phyloP scores from a whole-genome alignment of 2,329 filamentous ascomycete genomes.

The Neofusicoccum umdonicola region DNA sequence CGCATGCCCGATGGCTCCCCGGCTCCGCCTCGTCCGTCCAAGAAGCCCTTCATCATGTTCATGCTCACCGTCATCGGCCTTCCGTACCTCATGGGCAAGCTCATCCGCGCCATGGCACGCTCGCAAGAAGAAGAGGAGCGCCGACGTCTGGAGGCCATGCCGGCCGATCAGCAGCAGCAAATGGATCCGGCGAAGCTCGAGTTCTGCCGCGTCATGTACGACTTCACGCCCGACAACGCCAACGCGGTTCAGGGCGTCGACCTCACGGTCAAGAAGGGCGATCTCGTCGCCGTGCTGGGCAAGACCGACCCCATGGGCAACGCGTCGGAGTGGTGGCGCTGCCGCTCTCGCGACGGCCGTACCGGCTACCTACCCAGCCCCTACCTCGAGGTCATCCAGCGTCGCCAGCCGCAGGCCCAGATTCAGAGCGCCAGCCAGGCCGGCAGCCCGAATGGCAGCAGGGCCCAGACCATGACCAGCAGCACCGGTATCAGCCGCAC shows the following conservation, averaged over 20 bases:
- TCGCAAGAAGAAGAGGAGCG: slow-evolving; percentile 81
- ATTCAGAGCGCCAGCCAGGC: slow-evolving; percentile 43
- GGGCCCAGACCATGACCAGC: slow-evolving; percentile 54
- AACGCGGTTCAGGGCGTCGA: slow-evolving; percentile 66
- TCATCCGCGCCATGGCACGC: slow-evolving; percentile 80
- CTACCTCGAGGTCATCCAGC: slow-evolving; percentile 76
- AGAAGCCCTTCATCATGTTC: slow-evolving; percentile 96
- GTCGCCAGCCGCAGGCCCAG: slow-evolving; percentile 47
- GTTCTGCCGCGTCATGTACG: slow-evolving; percentile 92
- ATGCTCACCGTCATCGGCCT: slow-evolving; percentile 90
- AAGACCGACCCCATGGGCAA: slow-evolving; percentile 92
- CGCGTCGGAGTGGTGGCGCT: slow-evolving; percentile 95
- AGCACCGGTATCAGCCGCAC: slow-evolving; percentile 38
- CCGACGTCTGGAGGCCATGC: slow-evolving; percentile 53
- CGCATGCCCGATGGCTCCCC: slow-evolving; percentile 66
- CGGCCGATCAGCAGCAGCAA: slow-evolving; percentile 44
- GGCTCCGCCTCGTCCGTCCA: slow-evolving; percentile 71
- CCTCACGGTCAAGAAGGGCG: slow-evolving; percentile 87
- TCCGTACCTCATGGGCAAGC: slow-evolving; percentile 94
- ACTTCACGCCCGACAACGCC: slow-evolving; percentile 78
- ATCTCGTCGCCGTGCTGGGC: slow-evolving; percentile 88
- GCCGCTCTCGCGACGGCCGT: slow-evolving; percentile 81
- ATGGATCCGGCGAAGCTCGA: slow-evolving; percentile 89
- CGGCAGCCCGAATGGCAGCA: slow-evolving; percentile 45
- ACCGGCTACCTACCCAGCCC: slow-evolving; percentile 90